phyloP scores from a whole-genome alignment of 345 rosid genomes.

The Angophora floribunda region DNA sequence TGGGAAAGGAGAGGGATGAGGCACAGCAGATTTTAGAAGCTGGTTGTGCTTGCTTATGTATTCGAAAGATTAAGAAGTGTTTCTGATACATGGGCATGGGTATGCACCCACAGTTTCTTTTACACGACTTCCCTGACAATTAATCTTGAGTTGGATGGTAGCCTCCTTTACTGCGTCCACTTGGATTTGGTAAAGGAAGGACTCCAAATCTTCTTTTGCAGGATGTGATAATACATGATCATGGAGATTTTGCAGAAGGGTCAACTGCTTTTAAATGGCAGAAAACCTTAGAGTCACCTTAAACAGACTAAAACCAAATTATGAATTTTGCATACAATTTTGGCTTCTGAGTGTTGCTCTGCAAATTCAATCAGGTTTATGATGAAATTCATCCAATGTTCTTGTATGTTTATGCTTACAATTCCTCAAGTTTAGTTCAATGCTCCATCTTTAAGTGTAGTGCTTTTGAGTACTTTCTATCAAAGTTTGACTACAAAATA shows the following conservation, averaged over 20 bases:
- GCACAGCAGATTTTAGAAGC: background rate
- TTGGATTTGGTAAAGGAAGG: background rate
- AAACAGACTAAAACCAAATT: background rate
- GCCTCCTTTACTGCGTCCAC: background rate
- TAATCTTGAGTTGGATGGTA: background rate
- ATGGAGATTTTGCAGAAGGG: background rate
- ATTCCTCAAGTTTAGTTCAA: background rate
- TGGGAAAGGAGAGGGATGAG: background rate
- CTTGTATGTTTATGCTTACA: background rate
- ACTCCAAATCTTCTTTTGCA: no score
- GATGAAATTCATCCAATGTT: background rate
- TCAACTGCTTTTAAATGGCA: background rate
- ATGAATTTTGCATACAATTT: background rate
- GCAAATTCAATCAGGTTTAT: background rate
- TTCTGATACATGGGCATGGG: background rate
- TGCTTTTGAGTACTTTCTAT: background rate
- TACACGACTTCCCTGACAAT: background rate
- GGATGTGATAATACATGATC: no score
- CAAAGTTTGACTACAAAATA: background rate
- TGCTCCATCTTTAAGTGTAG: background rate
- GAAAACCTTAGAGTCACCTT: background rate
- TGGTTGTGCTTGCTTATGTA: background rate
- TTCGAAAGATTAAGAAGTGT: background rate
- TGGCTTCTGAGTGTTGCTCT: background rate
- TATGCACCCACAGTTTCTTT: background rate